Base-by-base conservation (phyloP, 257 asterid species). In the Avicennia marina region DNA sequence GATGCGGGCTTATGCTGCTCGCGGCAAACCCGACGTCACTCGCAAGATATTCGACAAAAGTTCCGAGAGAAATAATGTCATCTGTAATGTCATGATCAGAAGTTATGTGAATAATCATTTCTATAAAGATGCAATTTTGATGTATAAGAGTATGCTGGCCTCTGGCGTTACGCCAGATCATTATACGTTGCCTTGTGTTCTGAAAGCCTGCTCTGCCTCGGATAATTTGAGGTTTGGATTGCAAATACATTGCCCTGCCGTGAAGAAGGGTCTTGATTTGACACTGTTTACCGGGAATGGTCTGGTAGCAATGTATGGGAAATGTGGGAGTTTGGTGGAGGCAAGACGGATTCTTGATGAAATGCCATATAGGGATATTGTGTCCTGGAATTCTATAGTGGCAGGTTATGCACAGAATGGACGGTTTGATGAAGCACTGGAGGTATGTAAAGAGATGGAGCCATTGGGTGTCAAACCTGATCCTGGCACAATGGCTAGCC, bases 401-500 rank as follows among this genome's bases (percentile, higher is more conserved):
- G 88, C 76, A 2, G 90, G 87, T 18, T 83, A 71, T 66, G 83
- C 96, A 3, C 85, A 76, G 56, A 88, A 67, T 63, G 90, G 88
- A 16, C 62, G 67, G 52, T 83, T 90, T 58, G 81, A 90, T 56
- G 83, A 83, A 55, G 94, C 95, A 7, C 56, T 87, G 33, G 79
- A 74, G 44, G 82, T 83, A 21, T 88, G 98, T 53, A 76, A 67
- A 63, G 94, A 88, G 60, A 91, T 88, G 95, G 75, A 69, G 44
- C 27, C 67, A 2, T 63, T 66, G 55, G 84, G 82, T 10, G 10
- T 81, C 51, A 69, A 68, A 29, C 93, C 91, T 34, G 71, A 91
- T 71, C 75, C 86, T 1, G 95, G 95, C 60, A 85, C 95, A 32
- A 83, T 88, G 96, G 98, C 98, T 43, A 88, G 96, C 81, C 85